These are phyloP conservation scores for Fusarium cyanostomum DNA, from an alignment of 2,329 filamentous ascomycete genomes.

Conservation along the genomic window DNA sequence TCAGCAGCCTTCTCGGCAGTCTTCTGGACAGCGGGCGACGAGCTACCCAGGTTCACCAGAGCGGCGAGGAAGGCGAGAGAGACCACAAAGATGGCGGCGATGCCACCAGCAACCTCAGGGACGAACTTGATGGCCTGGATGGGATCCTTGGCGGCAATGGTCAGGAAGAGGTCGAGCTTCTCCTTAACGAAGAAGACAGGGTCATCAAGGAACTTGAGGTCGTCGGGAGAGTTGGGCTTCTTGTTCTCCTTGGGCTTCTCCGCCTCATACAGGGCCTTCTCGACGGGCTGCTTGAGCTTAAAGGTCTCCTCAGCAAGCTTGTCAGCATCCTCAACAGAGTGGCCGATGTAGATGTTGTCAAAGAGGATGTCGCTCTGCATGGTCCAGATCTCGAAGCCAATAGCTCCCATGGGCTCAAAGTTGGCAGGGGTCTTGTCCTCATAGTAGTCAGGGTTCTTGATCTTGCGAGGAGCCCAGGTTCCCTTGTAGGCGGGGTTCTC, in stretches of 20 bases:
- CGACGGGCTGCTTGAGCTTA: constrained; percentile 84
- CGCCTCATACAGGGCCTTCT: constrained; percentile 82
- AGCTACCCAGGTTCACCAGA: constrained; percentile 70
- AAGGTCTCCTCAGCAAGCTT: constrained; percentile 91
- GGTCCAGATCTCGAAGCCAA: constrained; percentile 99
- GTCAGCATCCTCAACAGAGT: constrained; percentile 92
- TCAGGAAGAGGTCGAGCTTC: constrained; percentile 92
- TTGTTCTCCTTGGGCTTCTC: constrained; percentile 77
- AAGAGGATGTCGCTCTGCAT: constrained; percentile 99
- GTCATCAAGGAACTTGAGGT: constrained; percentile 90
- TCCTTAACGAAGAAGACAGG: constrained; percentile 87
- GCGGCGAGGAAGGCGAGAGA: constrained; percentile 76
- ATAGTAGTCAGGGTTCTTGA: constrained; percentile 93
- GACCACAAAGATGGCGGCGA: constrained; percentile 75
- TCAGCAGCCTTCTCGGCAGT: constrained; percentile 71
- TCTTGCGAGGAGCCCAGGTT: constrained; percentile 92
- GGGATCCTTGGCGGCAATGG: constrained; percentile 82
- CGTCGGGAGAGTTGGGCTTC: constrained; percentile 74
- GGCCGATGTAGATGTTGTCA: constrained; percentile 99
- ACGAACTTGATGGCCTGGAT: constrained; percentile 87
- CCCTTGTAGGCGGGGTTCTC: constrained; percentile 99
- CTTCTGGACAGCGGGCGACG: constrained; percentile 79
- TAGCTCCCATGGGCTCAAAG: constrained; percentile 97
- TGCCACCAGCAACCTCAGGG: constrained; percentile 86
- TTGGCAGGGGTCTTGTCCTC: constrained; percentile 97